Percentiles rank a stretch among this genome's conserved stretches.
Conservation (phyloP, 345 rosid genomes). For the Lenwebbia sp. region DNA sequence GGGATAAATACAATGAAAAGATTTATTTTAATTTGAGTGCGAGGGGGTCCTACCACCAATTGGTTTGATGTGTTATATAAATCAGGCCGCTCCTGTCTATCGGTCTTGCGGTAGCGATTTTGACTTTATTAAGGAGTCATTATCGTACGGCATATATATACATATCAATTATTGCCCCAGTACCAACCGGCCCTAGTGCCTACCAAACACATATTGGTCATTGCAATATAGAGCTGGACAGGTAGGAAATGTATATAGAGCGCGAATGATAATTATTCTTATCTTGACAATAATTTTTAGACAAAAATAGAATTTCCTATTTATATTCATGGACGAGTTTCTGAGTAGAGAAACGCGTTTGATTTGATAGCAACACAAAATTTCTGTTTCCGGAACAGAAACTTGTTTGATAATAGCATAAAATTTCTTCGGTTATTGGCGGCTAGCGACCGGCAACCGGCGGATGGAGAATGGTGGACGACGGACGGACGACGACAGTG, state of each 20-base stretch:
- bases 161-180: neutral
- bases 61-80: neutral
- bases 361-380: no score
- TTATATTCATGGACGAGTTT: no score
- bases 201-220: neutral
- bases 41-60: neutral
- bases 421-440: no score
- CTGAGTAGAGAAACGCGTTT: fast-evolving
- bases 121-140: neutral
- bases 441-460: no score
- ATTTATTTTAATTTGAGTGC: neutral
- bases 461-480: no score
- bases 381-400: no score
- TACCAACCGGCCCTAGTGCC: neutral
- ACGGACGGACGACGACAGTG: no score
- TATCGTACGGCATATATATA: neutral
- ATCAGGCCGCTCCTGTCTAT: neutral
- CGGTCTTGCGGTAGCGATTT: neutral
- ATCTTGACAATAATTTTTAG: no score
- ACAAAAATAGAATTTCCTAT: no score
- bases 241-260: neutral
- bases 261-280: no score
- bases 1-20: neutral
- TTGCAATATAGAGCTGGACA: neutral
- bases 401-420: no score